A percentile compares a stretch with the other conserved stretches of the same genome.
Evolutionary conservation across 2,329 filamentous ascomycete genomes (phyloP).

Genomic region (Venturia asperata): DNA sequence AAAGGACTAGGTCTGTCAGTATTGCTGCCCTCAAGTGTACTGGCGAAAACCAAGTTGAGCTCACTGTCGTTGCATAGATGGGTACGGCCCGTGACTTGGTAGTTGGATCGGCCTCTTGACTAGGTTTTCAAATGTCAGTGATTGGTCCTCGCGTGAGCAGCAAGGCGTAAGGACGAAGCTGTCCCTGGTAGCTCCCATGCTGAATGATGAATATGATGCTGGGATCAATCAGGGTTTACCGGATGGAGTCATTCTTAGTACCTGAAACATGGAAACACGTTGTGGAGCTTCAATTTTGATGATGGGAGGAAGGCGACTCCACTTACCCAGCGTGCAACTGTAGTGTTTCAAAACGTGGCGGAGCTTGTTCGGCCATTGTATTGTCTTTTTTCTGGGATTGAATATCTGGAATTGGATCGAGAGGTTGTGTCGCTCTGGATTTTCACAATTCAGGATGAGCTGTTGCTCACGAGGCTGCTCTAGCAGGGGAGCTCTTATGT

Average conservation of each 20-base stretch:
- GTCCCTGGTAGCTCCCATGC: not conserved
- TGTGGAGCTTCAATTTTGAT: not conserved
- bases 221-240: not conserved
- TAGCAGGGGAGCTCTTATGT: not conserved
- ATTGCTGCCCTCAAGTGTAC: slow-evolving; percentile 3
- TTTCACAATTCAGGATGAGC: not conserved
- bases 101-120: slow-evolving; percentile 69
- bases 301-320: not conserved
- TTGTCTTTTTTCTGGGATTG: not conserved
- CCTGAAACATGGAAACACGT: not conserved
- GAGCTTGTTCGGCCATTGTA: slow-evolving; percentile 16
- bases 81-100: slow-evolving; percentile 89
- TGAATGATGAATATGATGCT: not conserved
- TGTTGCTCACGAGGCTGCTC: not conserved
- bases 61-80: slow-evolving; percentile 84
- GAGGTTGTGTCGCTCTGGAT: not conserved
- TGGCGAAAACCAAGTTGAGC: slow-evolving; percentile 21
- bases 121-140: slow-evolving; percentile 32
- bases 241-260: not conserved
- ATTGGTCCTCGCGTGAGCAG: slow-evolving; percentile 20
- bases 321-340: slow-evolving; percentile 77
- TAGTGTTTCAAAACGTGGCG: slow-evolving; percentile 65
- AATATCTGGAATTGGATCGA: not conserved
- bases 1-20: slow-evolving; percentile 56
- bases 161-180: not conserved